Evolutionary conservation across 306 rosid species (phyloP).

Genomic region (Trifolium fragiferum): DNA sequence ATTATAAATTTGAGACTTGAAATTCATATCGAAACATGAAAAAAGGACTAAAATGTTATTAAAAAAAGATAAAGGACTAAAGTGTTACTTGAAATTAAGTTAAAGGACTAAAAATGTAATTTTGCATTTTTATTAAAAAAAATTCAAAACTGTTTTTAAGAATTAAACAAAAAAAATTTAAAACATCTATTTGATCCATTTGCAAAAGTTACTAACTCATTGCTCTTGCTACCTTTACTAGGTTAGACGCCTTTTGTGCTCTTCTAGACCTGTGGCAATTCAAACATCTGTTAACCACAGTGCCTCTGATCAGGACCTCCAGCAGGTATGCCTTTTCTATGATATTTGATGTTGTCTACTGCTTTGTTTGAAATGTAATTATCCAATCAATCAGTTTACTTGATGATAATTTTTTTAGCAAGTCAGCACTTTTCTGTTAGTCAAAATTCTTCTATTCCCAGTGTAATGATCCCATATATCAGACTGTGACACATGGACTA

Average conservation of each 20-base stretch:
- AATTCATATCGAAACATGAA: too few species aligned
- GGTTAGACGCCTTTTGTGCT: slow-evolving; percentile 95
- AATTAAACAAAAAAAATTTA: background rate
- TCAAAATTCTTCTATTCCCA: slow-evolving; percentile 23
- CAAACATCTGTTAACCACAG: slow-evolving; percentile 88
- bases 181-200: background rate
- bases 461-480: background rate
- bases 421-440: slow-evolving; percentile 5
- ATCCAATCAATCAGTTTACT: slow-evolving; percentile 29
- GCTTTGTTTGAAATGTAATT: slow-evolving; percentile 31
- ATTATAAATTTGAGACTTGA: too few species aligned
- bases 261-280: slow-evolving; percentile 95
- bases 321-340: slow-evolving; percentile 69
- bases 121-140: too few species aligned
- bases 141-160: background rate
- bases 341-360: slow-evolving; percentile 29
- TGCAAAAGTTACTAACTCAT: slow-evolving; percentile 5
- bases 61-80: too few species aligned
- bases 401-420: slow-evolving; percentile 21
- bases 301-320: slow-evolving; percentile 96
- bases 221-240: slow-evolving; percentile 46
- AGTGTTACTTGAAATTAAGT: too few species aligned
- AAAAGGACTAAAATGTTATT: too few species aligned
- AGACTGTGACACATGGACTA: slow-evolving; percentile 10
- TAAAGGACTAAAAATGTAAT: too few species aligned